A percentile compares a stretch with the other conserved stretches of the same genome.
Evolutionary conservation across 257 asterid species (phyloP).

Genomic region (Nicotiana noctiflora): DNA sequence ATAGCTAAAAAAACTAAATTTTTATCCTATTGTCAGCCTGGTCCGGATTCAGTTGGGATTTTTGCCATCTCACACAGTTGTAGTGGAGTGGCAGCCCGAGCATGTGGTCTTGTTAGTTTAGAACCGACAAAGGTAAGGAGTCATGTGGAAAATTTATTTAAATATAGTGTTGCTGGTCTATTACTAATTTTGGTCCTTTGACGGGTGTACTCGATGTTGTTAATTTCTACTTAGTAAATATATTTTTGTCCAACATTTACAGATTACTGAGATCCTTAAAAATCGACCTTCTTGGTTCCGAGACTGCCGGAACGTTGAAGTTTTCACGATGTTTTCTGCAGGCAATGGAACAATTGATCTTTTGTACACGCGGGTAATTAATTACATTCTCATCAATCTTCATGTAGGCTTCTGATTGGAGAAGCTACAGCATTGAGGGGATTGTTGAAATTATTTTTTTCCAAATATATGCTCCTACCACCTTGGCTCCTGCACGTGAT

Average conservation of each 20-base stretch:
- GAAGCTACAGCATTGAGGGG: not conserved
- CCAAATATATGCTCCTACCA: conserved; percentile 90
- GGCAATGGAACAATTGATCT: conserved; percentile 90
- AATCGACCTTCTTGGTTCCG: conserved; percentile 96
- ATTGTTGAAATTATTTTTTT: conserved; percentile 5
- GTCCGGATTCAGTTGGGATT: conserved; percentile 99
- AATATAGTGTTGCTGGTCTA: not conserved
- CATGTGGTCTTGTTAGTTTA: conserved; percentile 96
- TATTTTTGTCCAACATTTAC: not conserved
- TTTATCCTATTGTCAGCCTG: conserved; percentile 64
- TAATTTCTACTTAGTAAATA: not conserved
- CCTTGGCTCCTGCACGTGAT: conserved; percentile 93
- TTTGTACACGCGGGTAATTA: conserved; percentile 75
- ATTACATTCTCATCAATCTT: not conserved
- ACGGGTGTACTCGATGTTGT: not conserved
- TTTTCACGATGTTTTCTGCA: conserved; percentile 83
- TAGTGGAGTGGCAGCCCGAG: conserved; percentile 99
- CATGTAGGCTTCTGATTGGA: not conserved
- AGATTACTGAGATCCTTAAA: conserved; percentile 98
- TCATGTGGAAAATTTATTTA: not conserved
- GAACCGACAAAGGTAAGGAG: conserved; percentile 78
- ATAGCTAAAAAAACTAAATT: conserved; percentile 2
- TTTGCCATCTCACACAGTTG: conserved; percentile 91
- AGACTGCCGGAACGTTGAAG: conserved; percentile 88
- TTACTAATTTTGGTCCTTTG: not conserved